Conservation (phyloP, 257 asterid genomes). For the Solanum clarkiae region DNA sequence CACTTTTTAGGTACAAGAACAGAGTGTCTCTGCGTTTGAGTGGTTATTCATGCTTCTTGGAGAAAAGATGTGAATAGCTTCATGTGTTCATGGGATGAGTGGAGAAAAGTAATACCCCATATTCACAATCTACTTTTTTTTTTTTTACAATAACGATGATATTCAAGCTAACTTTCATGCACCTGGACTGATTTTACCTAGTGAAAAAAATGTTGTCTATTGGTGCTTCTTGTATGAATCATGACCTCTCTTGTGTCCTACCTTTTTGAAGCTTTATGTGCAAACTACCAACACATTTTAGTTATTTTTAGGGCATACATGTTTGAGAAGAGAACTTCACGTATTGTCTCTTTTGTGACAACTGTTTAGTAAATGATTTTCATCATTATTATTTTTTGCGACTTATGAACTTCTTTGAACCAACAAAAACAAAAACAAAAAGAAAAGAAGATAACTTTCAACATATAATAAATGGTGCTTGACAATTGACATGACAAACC, state of each 20-base stretch:
- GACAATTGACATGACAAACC: neutral
- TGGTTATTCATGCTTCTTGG: conserved; percentile 28
- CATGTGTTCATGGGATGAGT: neutral
- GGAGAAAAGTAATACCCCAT: neutral
- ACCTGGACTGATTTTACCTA: neutral
- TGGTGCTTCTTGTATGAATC: neutral
- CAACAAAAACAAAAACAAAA: no score
- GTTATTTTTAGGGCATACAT: no score
- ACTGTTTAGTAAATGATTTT: no score
- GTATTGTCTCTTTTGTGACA: no score
- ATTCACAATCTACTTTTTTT: neutral
- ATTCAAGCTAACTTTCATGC: neutral
- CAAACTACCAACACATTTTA: no score
- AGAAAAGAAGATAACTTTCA: neutral
- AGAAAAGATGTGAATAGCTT: neutral
- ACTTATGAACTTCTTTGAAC: neutral
- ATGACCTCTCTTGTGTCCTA: neutral
- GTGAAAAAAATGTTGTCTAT: neutral
- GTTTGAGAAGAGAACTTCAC: no score
- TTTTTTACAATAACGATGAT: neutral
- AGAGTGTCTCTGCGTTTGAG: conserved; percentile 4
- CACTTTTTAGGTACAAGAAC: neutral
- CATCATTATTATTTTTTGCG: no score
- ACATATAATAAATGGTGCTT: neutral
- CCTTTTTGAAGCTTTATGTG: neutral